Base-by-base conservation (phyloP, 805 yeast species). In the Pichia heedii region DNA sequence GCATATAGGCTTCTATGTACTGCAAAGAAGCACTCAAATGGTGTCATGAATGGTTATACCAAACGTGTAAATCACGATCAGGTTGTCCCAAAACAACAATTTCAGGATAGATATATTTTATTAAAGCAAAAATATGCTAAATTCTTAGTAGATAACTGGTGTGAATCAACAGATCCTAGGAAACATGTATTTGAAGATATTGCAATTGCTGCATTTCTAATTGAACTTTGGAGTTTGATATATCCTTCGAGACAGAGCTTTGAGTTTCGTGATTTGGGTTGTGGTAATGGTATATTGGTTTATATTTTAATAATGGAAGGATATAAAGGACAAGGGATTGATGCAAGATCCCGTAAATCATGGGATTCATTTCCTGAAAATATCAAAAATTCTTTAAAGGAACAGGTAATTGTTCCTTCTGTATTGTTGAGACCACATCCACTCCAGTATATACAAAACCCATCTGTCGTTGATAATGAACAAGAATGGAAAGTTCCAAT, bases 151-250 rank as follows among this genome's bases (percentile, higher is more conserved):
- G 84, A 80, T 34, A 74, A 72, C 50, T 90, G 97, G 97, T 78
- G 73, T n/a, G 97, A 90, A 62, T 79, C 81, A 26, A 90, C 97
- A 2, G 97, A 90, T 62, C 97, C 97, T 3, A 76, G 81, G 53
- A 90, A 90, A 60, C 97, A 90, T 64, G 97, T 90, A 0, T 90
- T 89, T 65, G 97, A 90, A 67, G 97, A 90, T 60, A 75, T 90
- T 42, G 94, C 96, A 4, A 89, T 90, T 52, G 97, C 97, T 1
- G 95, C 97, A 0, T 90, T 90, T 53, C 68, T 90, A 48, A 84
- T 90, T 22, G 95, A 86, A 63, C 70, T 85, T 30, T 90, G 97
- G 97, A 62, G 62, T 8, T 66, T 71, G 37, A 70, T 74, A 37
- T 69, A 63, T 41, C 52, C 57, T 27, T 60, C 57, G 29, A 63